These are phyloP conservation scores for Ceratocystis harringtonii DNA, from an alignment of 2,329 filamentous ascomycete genomes.

Conservation along the genomic window DNA sequence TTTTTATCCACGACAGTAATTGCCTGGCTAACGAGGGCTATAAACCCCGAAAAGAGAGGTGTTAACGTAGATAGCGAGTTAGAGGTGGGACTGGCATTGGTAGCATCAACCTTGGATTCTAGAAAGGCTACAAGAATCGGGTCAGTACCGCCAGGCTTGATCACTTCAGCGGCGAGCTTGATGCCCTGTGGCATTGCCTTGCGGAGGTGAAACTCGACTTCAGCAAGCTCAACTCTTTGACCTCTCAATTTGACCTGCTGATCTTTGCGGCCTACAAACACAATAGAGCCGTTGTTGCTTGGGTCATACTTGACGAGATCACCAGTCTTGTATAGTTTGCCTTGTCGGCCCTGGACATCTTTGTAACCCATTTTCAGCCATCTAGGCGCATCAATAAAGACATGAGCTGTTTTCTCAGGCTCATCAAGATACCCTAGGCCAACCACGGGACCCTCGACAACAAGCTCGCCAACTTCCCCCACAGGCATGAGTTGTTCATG, in stretches of 20 bases:
- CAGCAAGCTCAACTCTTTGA: slow-evolving; percentile 45
- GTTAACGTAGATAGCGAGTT: slow-evolving; percentile 22
- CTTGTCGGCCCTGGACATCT: slow-evolving; percentile 25
- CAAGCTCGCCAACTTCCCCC: slow-evolving; percentile 37
- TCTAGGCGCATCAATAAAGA: slow-evolving; percentile 40
- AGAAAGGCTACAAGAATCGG: slow-evolving; percentile 34
- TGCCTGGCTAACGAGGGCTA: slow-evolving; percentile 23
- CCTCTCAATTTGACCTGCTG: slow-evolving; percentile 55
- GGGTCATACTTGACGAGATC: slow-evolving; percentile 41
- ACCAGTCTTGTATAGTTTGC: slow-evolving; percentile 43
- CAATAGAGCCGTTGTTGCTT: slow-evolving; percentile 38
- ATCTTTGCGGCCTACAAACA: slow-evolving; percentile 49
- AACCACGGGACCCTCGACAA: slow-evolving; percentile 44
- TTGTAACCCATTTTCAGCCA: slow-evolving; percentile 34
- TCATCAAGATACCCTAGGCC: slow-evolving; percentile 47
- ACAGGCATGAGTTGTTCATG: slow-evolving; percentile 33
- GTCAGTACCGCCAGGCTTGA: slow-evolving; percentile 31
- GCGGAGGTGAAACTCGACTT: slow-evolving; percentile 36
- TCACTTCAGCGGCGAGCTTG: slow-evolving; percentile 34
- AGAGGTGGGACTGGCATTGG: slow-evolving; percentile 19
- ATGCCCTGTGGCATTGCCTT: slow-evolving; percentile 30
- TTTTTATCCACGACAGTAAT: slow-evolving; percentile 24
- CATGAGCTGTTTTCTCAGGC: slow-evolving; percentile 38
- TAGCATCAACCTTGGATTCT: slow-evolving; percentile 23
- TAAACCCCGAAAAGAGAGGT: slow-evolving; percentile 22